These are phyloP conservation scores for Oligophagozyma castellii DNA, from an alignment of 1,139 yeast species.

Conservation along the genomic window DNA sequence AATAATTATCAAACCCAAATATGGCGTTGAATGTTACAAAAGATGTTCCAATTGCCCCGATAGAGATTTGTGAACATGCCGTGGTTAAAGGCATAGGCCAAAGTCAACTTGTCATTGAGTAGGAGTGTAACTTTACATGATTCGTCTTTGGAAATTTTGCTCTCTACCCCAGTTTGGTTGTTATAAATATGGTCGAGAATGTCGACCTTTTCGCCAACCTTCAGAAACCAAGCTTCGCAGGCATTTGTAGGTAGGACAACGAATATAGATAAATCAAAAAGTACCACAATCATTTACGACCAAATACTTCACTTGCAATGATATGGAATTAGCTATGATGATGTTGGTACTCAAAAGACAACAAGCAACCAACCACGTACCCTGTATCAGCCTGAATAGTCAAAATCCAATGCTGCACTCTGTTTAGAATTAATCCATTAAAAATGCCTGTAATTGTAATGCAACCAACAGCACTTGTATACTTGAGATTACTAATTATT, in stretches of 20 bases:
- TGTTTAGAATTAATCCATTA: slow-evolving; percentile 38
- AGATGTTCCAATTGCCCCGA: slow-evolving; percentile 34
- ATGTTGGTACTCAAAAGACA: slow-evolving; percentile 37
- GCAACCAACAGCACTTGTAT: slow-evolving; percentile 45
- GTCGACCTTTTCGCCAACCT: slow-evolving; percentile 36
- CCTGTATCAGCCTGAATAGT: slow-evolving; percentile 35
- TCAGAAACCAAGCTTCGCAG: slow-evolving; percentile 38
- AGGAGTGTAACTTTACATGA: slow-evolving; percentile 36
- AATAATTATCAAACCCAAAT: slow-evolving; percentile 31
- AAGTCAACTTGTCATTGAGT: slow-evolving; percentile 34
- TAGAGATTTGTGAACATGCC: slow-evolving; percentile 29
- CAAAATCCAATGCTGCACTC: slow-evolving; percentile 42
- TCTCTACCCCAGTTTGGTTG: slow-evolving; percentile 45
- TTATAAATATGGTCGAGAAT: slow-evolving; percentile 37
- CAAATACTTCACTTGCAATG: slow-evolving; percentile 39
- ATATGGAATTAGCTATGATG: slow-evolving; percentile 24
- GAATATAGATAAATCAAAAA: slow-evolving; percentile 35
- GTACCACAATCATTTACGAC: slow-evolving; percentile 36
- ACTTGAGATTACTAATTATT: slow-evolving; percentile 40
- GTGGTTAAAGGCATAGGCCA: slow-evolving; percentile 27
- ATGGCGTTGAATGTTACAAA: slow-evolving; percentile 36
- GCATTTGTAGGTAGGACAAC: slow-evolving; percentile 41
- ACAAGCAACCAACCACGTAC: slow-evolving; percentile 38
- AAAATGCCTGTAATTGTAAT: slow-evolving; percentile 44
- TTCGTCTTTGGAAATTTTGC: slow-evolving; percentile 36